A percentile compares a stretch with the other conserved stretches of the same genome.
Evolutionary conservation across 1,139 yeast species (phyloP).

Genomic region (Wickerhamomyces sp.): DNA sequence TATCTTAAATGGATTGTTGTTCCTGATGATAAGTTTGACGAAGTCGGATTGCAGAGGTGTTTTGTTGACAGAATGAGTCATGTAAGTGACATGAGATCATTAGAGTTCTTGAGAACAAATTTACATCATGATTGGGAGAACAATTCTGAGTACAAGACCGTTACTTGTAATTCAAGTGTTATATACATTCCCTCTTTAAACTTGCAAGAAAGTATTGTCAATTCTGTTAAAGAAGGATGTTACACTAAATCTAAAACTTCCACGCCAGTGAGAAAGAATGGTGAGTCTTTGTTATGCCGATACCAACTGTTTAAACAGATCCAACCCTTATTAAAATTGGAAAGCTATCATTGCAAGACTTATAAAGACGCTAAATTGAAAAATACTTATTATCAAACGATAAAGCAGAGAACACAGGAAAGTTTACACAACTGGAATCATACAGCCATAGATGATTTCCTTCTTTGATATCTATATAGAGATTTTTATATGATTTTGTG

Average conservation of each 20-base stretch:
- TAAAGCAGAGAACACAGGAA: conserved; percentile 9
- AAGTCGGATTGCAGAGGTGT: conserved; percentile 45
- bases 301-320: conserved; percentile 23
- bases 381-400: conserved; percentile 14
- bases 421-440: conserved; percentile 18
- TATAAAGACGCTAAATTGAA: conserved; percentile 24
- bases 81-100: conserved; percentile 4
- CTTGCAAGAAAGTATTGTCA: conserved; percentile 39
- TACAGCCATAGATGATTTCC: conserved; percentile 19
- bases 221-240: conserved; percentile 51
- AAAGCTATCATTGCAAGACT: conserved; percentile 17
- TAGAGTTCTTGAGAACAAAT: conserved; percentile 10
- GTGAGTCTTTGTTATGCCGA: conserved; percentile 40
- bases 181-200: conserved; percentile 29
- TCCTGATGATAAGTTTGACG: conserved; percentile 32
- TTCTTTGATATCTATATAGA: conserved; percentile 1
- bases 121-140: conserved; percentile 25
- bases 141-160: conserved; percentile 24
- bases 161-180: conserved; percentile 36
- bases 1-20: conserved; percentile 52
- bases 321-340: conserved; percentile 13
- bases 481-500: conserved; percentile 10
- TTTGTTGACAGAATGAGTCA: conserved; percentile 33
- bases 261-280: conserved; percentile 36
- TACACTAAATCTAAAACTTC: conserved; percentile 41